These are phyloP conservation scores for Ceratobasidium sp. DNA, from an alignment of 1,284 basidiomycete genomes.

Conservation along the genomic window DNA sequence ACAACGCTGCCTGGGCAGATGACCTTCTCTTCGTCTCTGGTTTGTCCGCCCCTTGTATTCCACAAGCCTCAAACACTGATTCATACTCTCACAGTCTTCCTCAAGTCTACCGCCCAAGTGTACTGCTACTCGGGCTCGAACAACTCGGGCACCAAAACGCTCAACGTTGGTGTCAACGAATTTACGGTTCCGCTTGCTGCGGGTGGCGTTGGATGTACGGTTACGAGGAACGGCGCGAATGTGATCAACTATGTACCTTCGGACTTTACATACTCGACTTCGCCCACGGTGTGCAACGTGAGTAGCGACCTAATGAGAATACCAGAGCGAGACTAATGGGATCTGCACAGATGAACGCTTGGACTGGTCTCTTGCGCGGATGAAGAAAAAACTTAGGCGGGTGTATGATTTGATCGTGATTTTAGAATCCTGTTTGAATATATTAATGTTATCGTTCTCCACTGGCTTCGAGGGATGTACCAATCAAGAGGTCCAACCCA, in stretches of 20 bases:
- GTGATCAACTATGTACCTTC: slow-evolving; percentile 16
- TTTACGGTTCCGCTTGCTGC: slow-evolving; percentile 26
- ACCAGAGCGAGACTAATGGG: neutral
- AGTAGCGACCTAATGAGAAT: neutral
- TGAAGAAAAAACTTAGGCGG: neutral
- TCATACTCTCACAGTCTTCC: slow-evolving; percentile 14
- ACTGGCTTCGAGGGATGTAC: too few relatives aligned
- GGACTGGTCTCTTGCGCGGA: slow-evolving; percentile 13
- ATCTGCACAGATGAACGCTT: slow-evolving; percentile 21
- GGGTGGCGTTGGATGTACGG: slow-evolving; percentile 24
- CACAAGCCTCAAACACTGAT: neutral
- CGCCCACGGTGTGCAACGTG: slow-evolving; percentile 18
- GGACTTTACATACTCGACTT: slow-evolving; percentile 33
- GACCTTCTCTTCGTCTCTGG: slow-evolving; percentile 21
- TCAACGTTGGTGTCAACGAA: slow-evolving; percentile 34
- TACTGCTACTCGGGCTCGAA: slow-evolving; percentile 27
- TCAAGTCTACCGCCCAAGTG: slow-evolving; percentile 12
- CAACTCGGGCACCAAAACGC: slow-evolving; percentile 21
- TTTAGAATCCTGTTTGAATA: neutral
- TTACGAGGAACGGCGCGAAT: slow-evolving; percentile 19
- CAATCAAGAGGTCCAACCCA: too few relatives aligned
- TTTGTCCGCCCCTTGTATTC: neutral
- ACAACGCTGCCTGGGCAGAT: slow-evolving; percentile 22
- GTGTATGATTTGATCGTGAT: neutral
- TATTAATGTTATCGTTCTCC: neutral